These are phyloP conservation scores for Eutrema heterophyllum DNA, from an alignment of 345 rosid genomes.

Conservation along the genomic window DNA sequence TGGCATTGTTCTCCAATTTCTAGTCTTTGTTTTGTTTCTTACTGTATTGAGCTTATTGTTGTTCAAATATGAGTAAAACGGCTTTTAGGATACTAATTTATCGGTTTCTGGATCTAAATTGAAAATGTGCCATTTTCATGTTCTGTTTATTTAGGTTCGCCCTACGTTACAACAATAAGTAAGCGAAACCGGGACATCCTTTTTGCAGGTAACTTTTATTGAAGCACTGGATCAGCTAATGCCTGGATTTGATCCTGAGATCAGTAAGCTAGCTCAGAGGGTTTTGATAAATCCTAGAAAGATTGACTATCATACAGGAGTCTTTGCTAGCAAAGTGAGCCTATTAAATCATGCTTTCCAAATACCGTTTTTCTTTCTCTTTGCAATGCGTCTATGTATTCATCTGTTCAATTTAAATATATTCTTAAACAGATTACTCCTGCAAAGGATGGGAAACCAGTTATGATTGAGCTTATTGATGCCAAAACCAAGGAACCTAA, in stretches of 20 bases:
- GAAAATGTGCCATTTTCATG: not conserved
- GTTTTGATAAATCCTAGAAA: conserved; percentile 91
- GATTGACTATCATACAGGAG: conserved; percentile 92
- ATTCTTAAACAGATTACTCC: conserved; percentile 68
- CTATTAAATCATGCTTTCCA: not conserved
- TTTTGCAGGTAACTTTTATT: conserved; percentile 80
- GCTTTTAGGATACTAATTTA: not conserved
- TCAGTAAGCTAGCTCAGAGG: conserved; percentile 92
- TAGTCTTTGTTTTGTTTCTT: not conserved
- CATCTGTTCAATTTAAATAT: not conserved
- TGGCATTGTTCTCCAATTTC: not conserved
- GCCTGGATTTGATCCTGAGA: conserved; percentile 99
- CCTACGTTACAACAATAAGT: not conserved
- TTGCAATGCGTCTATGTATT: not conserved
- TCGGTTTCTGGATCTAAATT: conserved; percentile 2
- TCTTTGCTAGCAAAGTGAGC: conserved; percentile 90
- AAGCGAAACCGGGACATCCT: conserved; percentile 5
- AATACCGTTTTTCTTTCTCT: not conserved
- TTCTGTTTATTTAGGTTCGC: not conserved
- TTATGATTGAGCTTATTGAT: conserved; percentile 88
- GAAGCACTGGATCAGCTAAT: conserved; percentile 97
- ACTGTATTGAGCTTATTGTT: not conserved
- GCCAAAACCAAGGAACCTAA: conserved; percentile 93
- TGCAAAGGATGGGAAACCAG: conserved; percentile 93
- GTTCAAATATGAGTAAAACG: not conserved